Percentiles rank a stretch among this genome's conserved stretches.
Conservation (phyloP, 129 eudicot species). For the Kitagawia praeruptora region DNA sequence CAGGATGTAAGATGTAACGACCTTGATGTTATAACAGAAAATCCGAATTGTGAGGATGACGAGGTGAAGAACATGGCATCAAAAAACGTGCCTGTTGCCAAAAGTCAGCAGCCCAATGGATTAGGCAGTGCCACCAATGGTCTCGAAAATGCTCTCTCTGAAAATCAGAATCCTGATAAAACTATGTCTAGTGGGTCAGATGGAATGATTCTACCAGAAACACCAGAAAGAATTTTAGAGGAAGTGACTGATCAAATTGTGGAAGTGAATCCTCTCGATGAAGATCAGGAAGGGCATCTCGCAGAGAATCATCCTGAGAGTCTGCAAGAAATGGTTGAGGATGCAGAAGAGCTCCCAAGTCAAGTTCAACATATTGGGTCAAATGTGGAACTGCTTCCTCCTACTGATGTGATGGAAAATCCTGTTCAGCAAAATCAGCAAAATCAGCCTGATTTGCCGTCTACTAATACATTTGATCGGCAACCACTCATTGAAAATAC, state of each 20-base stretch:
- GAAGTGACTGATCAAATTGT: conserved; percentile 14
- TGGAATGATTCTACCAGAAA: conserved; percentile 19
- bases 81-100: background rate
- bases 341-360: background rate
- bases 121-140: conserved; percentile 7
- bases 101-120: conserved; percentile 3
- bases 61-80: conserved; percentile 6
- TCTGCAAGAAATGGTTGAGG: background rate
- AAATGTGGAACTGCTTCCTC: conserved; percentile 6
- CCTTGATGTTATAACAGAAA: background rate
- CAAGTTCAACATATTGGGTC: conserved; percentile 2
- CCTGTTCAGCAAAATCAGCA: conserved; percentile 2
- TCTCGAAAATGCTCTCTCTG: conserved; percentile 15
- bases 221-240: conserved; percentile 19
- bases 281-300: background rate
- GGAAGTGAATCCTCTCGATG: conserved; percentile 1
- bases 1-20: background rate
- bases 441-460: conserved; percentile 13
- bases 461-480: conserved; percentile 6
- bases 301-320: conserved; percentile 11
- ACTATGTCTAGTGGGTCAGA: background rate
- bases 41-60: conserved; percentile 2
- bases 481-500: conserved; percentile 9
- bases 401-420: background rate
- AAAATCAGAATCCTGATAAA: conserved; percentile 18